Conservation (phyloP, 2,329 filamentous ascomycete genomes). For the Xylaria sp. region DNA sequence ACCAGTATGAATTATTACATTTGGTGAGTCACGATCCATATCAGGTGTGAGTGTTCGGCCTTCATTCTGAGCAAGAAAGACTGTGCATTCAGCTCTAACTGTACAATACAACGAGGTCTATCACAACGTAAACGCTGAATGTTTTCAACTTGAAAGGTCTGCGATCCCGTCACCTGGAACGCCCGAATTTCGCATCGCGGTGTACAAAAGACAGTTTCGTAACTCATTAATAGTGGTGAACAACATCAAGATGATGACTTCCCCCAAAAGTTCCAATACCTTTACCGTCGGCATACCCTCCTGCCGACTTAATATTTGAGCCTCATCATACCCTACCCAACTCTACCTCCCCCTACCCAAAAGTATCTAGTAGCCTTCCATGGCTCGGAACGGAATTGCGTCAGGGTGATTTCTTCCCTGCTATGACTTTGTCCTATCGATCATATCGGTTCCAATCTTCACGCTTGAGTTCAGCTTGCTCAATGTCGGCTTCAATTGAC, state of each 20-base stretch:
- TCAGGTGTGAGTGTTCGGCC: too few relatives aligned
- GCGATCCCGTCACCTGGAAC: background rate
- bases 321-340: background rate
- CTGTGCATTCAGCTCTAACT: slow-evolving; percentile 5
- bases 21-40: too few relatives aligned
- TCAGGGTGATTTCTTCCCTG: background rate
- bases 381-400: background rate
- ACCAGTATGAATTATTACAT: too few relatives aligned
- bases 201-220: slow-evolving; percentile 12
- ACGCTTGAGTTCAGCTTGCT: slow-evolving; percentile 44
- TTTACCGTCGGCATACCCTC: background rate
- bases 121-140: background rate
- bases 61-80: too few relatives aligned
- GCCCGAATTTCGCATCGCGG: background rate
- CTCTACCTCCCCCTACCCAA: background rate
- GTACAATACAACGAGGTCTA: slow-evolving; percentile 17
- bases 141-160: slow-evolving; percentile 4
- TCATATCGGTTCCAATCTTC: slow-evolving; percentile 51
- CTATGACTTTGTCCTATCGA: slow-evolving; percentile 33
- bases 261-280: background rate
- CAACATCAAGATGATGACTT: background rate
- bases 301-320: background rate
- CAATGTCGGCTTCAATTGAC: slow-evolving; percentile 36
- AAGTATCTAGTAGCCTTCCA: background rate
- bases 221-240: slow-evolving; percentile 8